Percentiles rank a stretch among this genome's conserved stretches.
phyloP scores from a whole-genome alignment of 495 filamentous ascomycete genomes.

The Aspergillus heteromorphus region DNA sequence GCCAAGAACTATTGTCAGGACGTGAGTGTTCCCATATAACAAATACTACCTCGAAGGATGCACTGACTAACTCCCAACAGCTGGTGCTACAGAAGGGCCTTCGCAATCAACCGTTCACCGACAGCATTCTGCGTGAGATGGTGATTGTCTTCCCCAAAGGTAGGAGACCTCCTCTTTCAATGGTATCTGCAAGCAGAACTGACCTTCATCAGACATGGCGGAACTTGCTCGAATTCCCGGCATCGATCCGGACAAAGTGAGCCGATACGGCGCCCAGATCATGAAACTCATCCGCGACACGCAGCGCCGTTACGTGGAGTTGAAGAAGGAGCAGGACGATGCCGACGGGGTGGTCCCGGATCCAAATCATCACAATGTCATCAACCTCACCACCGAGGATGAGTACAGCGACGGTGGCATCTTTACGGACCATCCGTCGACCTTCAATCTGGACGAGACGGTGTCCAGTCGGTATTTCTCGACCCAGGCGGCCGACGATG shows the following conservation, averaged over 20 bases:
- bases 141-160: constrained; percentile 68
- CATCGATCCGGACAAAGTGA: constrained; percentile 66
- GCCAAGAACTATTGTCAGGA: constrained; percentile 62
- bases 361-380: constrained; percentile 59
- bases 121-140: constrained; percentile 76
- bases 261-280: constrained; percentile 62
- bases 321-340: constrained; percentile 44
- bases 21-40: constrained; percentile 22
- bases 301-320: constrained; percentile 52
- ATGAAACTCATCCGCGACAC: constrained; percentile 56
- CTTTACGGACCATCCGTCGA: constrained; percentile 33
- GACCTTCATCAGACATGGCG: constrained; percentile 21
- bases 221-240: constrained; percentile 63
- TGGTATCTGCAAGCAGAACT: neutral
- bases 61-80: constrained; percentile 22
- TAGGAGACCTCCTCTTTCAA: constrained; percentile 16
- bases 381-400: constrained; percentile 56
- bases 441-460: constrained; percentile 29
- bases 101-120: constrained; percentile 67
- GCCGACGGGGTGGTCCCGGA: constrained; percentile 44
- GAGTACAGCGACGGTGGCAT: constrained; percentile 50
- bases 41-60: neutral
- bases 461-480: constrained; percentile 46
- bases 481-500: constrained; percentile 20
- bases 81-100: constrained; percentile 59